phyloP scores from a whole-genome alignment of 2,329 filamentous ascomycete genomes.

The Macrophomina tecta region DNA sequence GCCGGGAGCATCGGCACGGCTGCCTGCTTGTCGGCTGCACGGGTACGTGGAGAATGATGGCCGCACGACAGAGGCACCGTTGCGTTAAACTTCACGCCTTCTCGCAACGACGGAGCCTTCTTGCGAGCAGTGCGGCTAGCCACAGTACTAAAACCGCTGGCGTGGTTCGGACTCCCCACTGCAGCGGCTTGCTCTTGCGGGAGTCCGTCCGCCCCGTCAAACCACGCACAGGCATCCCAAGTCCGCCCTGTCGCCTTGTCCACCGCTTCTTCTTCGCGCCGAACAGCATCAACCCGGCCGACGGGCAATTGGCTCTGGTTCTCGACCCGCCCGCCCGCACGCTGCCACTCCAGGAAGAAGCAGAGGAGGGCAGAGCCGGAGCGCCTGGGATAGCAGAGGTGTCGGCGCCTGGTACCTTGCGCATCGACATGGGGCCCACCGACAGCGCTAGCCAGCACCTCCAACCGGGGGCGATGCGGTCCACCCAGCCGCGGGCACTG shows the following conservation, averaged over 20 bases:
- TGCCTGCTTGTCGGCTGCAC: not conserved
- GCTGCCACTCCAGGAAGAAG: not conserved
- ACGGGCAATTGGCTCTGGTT: not conserved
- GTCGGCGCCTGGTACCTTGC: not conserved
- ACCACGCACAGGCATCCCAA: not conserved
- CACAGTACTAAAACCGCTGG: not conserved
- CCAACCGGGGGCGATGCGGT: slow-evolving; percentile 13
- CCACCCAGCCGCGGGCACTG: slow-evolving; percentile 11
- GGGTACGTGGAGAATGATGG: too few relatives aligned
- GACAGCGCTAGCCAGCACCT: not conserved
- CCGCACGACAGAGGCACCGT: not conserved
- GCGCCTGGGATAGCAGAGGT: not conserved
- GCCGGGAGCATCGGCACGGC: not conserved
- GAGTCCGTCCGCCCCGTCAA: slow-evolving; percentile 7
- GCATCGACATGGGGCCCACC: slow-evolving; percentile 7
- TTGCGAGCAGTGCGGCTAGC: not conserved
- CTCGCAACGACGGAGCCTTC: not conserved
- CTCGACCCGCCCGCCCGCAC: not conserved
- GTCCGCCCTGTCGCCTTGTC: not conserved
- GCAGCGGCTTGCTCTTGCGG: slow-evolving; percentile 5
- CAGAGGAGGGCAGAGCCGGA: not conserved
- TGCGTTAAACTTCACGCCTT: slow-evolving; percentile 9
- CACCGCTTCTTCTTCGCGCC: not conserved
- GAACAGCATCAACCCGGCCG: not conserved
- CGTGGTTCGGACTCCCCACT: not conserved